These are phyloP conservation scores for Davidsoniella australis DNA, from an alignment of 2,329 filamentous ascomycete genomes.

Conservation along the genomic window DNA sequence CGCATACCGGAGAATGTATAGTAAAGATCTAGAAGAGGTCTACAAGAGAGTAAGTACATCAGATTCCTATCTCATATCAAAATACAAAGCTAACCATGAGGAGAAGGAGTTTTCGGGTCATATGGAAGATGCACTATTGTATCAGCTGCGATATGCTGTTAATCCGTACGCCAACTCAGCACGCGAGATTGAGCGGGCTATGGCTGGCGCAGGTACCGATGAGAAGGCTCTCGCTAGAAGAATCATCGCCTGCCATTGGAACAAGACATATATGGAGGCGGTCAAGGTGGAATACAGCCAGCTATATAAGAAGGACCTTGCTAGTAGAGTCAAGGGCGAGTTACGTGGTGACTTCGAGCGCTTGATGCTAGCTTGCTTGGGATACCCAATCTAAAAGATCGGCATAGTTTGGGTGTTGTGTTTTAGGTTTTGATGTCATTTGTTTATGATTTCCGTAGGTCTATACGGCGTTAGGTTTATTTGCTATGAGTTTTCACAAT, in stretches of 20 bases:
- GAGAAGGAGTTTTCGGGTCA: slow-evolving; percentile 68
- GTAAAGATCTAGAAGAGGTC: slow-evolving; percentile 50
- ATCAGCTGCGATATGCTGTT: slow-evolving; percentile 58
- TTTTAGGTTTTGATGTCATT: not conserved
- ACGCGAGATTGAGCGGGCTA: slow-evolving; percentile 62
- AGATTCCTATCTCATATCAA: not conserved
- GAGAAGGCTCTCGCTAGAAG: slow-evolving; percentile 62
- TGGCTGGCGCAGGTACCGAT: slow-evolving; percentile 77
- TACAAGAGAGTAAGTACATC: slow-evolving; percentile 43
- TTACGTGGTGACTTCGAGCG: slow-evolving; percentile 70
- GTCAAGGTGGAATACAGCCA: slow-evolving; percentile 65
- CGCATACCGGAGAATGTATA: slow-evolving; percentile 58
- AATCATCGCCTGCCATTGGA: slow-evolving; percentile 74
- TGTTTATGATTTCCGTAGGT: not conserved
- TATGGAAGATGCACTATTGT: slow-evolving; percentile 71
- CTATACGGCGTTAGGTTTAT: not conserved
- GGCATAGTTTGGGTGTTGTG: not conserved
- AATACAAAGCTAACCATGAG: not conserved
- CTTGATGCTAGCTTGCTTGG: slow-evolving; percentile 54
- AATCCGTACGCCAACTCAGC: slow-evolving; percentile 80
- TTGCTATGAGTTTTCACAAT: too few relatives aligned
- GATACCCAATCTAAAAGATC: slow-evolving; percentile 20
- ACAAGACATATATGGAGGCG: slow-evolving; percentile 53
- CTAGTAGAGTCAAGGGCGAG: slow-evolving; percentile 58
- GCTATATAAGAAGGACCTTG: slow-evolving; percentile 50